Conservation (phyloP, 163 green algal genomes). For the Chlorella variabilis region DNA sequence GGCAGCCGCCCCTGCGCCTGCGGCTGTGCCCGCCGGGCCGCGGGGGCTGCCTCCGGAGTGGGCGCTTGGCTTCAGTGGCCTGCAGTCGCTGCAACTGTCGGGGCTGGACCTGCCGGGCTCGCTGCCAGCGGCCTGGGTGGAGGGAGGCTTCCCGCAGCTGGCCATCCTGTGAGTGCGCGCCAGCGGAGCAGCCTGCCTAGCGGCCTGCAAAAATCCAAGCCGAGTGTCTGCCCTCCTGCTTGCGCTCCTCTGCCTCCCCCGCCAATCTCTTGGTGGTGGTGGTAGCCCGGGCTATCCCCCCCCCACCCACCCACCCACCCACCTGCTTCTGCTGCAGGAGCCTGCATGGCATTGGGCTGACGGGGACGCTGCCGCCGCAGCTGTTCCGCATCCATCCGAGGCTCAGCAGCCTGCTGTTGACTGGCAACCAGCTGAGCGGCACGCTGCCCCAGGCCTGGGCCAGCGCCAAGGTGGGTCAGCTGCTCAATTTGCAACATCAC, state of each 20-base stretch:
- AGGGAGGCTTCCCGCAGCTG: conserved; percentile 2
- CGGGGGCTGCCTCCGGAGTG: neutral
- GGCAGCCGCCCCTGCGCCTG: too few relatives aligned
- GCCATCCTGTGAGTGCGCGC: neutral
- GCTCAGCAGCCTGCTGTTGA: neutral
- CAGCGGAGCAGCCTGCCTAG: neutral
- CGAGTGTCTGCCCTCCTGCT: too few relatives aligned
- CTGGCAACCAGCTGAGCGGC: neutral
- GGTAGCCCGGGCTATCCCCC: too few relatives aligned
- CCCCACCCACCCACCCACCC: too few relatives aligned
- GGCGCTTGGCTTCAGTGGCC: neutral
- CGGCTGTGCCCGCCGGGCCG: neutral
- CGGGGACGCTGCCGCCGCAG: neutral
- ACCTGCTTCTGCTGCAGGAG: too few relatives aligned
- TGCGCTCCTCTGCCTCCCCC: neutral
- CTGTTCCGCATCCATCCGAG: neutral
- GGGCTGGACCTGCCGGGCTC: neutral
- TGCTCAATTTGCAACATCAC: too few relatives aligned
- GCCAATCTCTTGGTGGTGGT: too few relatives aligned
- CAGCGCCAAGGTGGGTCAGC: neutral
- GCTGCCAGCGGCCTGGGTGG: neutral
- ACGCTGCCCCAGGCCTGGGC: neutral
- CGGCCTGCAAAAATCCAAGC: neutral
- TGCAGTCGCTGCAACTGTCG: neutral
- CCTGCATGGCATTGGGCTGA: neutral